phyloP scores from a whole-genome alignment of 306 rosid species.

The Rosa persica region DNA sequence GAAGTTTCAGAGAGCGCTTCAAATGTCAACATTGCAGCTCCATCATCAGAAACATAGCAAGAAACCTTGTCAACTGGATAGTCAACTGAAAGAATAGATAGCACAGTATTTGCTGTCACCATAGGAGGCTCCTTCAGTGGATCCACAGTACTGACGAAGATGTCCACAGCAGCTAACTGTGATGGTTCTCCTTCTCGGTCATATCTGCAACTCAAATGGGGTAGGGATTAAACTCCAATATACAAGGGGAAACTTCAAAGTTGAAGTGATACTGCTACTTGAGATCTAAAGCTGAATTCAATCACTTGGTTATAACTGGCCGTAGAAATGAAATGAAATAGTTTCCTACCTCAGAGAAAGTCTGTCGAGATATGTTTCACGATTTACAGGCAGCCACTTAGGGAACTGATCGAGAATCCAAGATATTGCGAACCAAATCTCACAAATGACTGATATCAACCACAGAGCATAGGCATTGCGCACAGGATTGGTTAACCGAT shows the following conservation, averaged over 20 bases:
- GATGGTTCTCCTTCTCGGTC: constrained; percentile 95
- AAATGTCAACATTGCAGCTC: constrained; percentile 97
- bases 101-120: constrained; percentile 93
- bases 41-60: constrained; percentile 97
- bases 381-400: constrained; percentile 96
- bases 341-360: constrained; percentile 68
- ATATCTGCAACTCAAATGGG: constrained; percentile 57
- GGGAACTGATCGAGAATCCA: constrained; percentile 99
- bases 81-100: constrained; percentile 94
- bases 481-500: constrained; percentile 94
- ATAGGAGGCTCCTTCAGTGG: constrained; percentile 98
- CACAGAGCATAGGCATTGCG: constrained; percentile 80
- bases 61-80: constrained; percentile 98
- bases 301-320: background rate
- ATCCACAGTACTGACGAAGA: constrained; percentile 96
- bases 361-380: constrained; percentile 94
- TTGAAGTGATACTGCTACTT: constrained; percentile 10
- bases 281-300: background rate
- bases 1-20: constrained; percentile 94
- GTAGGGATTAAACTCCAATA: constrained; percentile 26
- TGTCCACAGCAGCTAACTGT: constrained; percentile 89
- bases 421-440: constrained; percentile 95
- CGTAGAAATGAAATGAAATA: background rate
- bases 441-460: constrained; percentile 92
- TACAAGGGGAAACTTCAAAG: constrained; percentile 2